Evolutionary conservation across 352 stramenopile genomes (phyloP).

Genomic region (Phytophthora capsici): DNA sequence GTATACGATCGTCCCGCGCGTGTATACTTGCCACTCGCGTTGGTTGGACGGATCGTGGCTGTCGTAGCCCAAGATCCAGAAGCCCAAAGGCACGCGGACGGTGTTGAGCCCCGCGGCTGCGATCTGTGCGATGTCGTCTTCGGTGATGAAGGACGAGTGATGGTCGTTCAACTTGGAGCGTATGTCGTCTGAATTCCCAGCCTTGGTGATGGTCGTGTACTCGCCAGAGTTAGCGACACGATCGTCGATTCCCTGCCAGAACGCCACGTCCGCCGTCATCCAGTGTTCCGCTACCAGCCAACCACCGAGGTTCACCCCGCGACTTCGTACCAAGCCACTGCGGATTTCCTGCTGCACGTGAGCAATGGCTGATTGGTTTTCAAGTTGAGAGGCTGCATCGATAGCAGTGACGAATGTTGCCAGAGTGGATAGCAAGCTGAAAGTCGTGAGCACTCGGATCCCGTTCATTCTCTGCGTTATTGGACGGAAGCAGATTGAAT

Average conservation of each 20-base stretch:
- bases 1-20: constrained; percentile 43
- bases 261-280: constrained; percentile 64
- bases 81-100: constrained; percentile 64
- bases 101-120: constrained; percentile 57
- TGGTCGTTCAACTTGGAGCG: constrained; percentile 56
- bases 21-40: constrained; percentile 48
- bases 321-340: constrained; percentile 44
- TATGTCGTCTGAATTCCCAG: constrained; percentile 35
- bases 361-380: not conserved
- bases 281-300: constrained; percentile 87
- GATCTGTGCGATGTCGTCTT: constrained; percentile 62
- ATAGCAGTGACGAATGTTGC: not conserved
- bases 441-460: no score
- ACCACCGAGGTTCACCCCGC: constrained; percentile 81
- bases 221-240: constrained; percentile 54
- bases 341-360: constrained; percentile 48
- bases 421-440: not conserved
- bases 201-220: constrained; percentile 71
- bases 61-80: constrained; percentile 62
- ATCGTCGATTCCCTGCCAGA: constrained; percentile 62
- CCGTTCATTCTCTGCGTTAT: no score
- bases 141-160: constrained; percentile 69
- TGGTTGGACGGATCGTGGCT: constrained; percentile 38
- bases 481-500: no score
- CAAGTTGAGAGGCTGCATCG: constrained; percentile 2